These are phyloP conservation scores for Plasmodium relictum DNA, from an alignment of 169 alveolate genomes.

Conservation along the genomic window DNA sequence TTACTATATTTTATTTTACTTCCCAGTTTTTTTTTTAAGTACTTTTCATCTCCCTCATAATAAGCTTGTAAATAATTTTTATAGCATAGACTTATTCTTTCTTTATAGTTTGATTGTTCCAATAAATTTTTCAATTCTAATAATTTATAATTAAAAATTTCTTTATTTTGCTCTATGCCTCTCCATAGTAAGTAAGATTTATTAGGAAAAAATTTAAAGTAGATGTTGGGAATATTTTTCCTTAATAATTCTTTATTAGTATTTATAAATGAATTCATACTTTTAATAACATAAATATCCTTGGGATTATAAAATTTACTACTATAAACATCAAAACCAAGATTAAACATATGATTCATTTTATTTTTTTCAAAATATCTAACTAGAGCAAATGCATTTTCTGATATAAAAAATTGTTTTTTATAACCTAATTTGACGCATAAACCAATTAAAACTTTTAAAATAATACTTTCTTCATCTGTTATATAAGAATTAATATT, in stretches of 20 bases:
- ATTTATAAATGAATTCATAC: conserved; percentile 24
- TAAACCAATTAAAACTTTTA: conserved; percentile 34
- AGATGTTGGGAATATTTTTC: conserved; percentile 10
- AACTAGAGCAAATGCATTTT: conserved; percentile 7
- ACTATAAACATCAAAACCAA: conserved; percentile 9
- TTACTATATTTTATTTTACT: conserved; percentile 17
- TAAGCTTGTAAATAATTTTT: conserved; percentile 7
- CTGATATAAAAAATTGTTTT: conserved; percentile 5
- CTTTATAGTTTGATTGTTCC: conserved; percentile 3
- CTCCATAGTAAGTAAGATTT: conserved; percentile 46
- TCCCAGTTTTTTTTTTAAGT: conserved; percentile 6
- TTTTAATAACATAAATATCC: conserved; percentile 5
- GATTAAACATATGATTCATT: conserved; percentile 2
- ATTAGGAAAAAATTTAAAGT: conserved; percentile 39
- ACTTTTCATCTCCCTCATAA: conserved; percentile 29
- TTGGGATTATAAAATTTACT: conserved; percentile 25
- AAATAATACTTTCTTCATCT: conserved; percentile 1
- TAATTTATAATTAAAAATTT: conserved; percentile 40
- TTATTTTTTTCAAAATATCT: conserved; percentile 8
- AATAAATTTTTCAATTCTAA: conserved; percentile 17
- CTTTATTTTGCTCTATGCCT: conserved; percentile 32
- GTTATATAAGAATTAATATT: conserved; percentile 23
- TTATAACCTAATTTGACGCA: conserved; percentile 33
- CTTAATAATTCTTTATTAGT: neutral
- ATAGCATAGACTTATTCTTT: conserved; percentile 27